phyloP scores from a whole-genome alignment of 192 early-diverging fungal species.

The Pilaira anomala region DNA sequence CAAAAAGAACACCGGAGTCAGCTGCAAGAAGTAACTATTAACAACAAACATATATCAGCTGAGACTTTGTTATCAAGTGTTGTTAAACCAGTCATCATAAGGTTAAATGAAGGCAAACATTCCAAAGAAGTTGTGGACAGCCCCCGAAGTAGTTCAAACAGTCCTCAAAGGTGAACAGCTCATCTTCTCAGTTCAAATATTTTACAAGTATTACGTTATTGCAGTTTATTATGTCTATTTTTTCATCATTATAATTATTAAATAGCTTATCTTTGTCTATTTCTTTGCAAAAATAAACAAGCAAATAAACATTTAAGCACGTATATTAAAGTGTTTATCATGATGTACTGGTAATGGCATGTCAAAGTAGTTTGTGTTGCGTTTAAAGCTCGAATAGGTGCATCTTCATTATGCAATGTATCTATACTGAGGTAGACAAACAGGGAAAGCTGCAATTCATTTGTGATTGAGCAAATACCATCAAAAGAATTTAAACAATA shows the following conservation, averaged over 20 bases:
- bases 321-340: slow-evolving; percentile 13
- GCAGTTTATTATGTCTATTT: slow-evolving; percentile 5
- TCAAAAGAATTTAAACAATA: too few relatives aligned
- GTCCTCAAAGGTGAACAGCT: slow-evolving; percentile 10
- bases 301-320: slow-evolving; percentile 15
- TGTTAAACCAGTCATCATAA: too few relatives aligned
- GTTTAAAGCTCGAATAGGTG: slow-evolving; percentile 7
- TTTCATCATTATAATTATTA: slow-evolving; percentile 12
- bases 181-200: slow-evolving; percentile 14
- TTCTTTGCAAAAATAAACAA: slow-evolving; percentile 12
- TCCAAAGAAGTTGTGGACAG: too few relatives aligned
- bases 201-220: slow-evolving; percentile 14
- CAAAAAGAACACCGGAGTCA: too few relatives aligned
- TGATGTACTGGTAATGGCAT: slow-evolving; percentile 5
- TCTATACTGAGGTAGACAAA: background rate
- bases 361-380: slow-evolving; percentile 8
- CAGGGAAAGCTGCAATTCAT: too few relatives aligned
- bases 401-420: slow-evolving; percentile 6
- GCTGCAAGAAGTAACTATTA: too few relatives aligned
- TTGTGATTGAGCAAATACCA: too few relatives aligned
- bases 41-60: too few relatives aligned
- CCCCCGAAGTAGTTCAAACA: slow-evolving; percentile 7
- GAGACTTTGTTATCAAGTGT: too few relatives aligned
- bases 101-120: too few relatives aligned
- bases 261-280: slow-evolving; percentile 14